Evolutionary conservation across 345 rosid genomes (phyloP), one percentile per base, ranked within the genome.

Genomic region (Camelina laxa): DNA sequence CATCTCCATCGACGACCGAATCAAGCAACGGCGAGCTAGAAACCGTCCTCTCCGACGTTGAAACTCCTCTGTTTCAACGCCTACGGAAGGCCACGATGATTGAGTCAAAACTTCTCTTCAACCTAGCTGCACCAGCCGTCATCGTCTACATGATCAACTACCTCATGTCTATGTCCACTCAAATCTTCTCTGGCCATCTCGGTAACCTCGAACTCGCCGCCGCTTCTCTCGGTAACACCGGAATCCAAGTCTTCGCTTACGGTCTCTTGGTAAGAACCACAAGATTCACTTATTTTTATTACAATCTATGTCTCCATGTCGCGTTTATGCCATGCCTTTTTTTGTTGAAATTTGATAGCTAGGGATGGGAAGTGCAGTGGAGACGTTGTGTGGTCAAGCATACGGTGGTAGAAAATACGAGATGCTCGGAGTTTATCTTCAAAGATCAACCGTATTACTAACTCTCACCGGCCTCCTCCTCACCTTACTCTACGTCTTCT

Each of bases 281-380:
- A 39, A 38, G 1, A 35, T 38, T 10, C 13, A 39, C 42, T 39
- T 4, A 11, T 39, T 39, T 35, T 39, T 10, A 11, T 39, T 39
- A 39, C 14, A 10, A 49, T 24, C 6, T 13, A 5, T 41, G 47
- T 41, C 47, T 41, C n/a, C 6, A 13, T 41, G 5, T 41, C 16
- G 48, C 15, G 7, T 44, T 14, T 14, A 44, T 14, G 17, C 2
- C 14, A 42, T 42, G 47, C 4, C 1, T 38, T 42, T 13, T 42
- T 42, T 15, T 15, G n/a, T 15, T 9, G 62, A 6, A 5, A 5
- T 30, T 67, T 16, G 11, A 2, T 72, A 85, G 84, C 41, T 80
- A 67, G 87, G 85, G 3, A 85, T 83, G 95, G 92, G 96, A 41
- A 87, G 92, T 57, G 92, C 90, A 9, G 92, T 86, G 67, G 92